A percentile compares a stretch with the other conserved stretches of the same genome.
Evolutionary conservation across 2,329 filamentous ascomycete genomes (phyloP).

Genomic region (Eutypa lata): DNA sequence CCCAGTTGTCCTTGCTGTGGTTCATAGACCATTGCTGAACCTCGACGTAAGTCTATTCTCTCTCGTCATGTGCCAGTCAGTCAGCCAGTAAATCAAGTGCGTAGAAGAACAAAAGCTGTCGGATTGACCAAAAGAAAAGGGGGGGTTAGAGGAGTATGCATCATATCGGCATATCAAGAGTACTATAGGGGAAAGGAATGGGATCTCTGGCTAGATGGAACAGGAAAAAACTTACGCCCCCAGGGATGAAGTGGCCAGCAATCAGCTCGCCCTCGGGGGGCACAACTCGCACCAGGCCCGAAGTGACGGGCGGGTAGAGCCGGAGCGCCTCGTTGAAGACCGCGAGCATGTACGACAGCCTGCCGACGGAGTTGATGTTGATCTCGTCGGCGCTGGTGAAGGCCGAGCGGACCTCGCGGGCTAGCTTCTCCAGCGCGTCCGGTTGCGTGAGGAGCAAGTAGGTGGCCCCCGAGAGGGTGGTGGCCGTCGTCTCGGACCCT

Average conservation of each 20-base stretch:
- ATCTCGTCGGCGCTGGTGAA: slow-evolving; percentile 37
- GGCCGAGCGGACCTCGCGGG: slow-evolving; percentile 34
- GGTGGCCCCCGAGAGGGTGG: slow-evolving; percentile 25
- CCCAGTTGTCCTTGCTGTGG: slow-evolving; percentile 35
- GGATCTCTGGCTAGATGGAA: no score
- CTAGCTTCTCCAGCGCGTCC: slow-evolving; percentile 28
- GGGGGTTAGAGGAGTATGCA: no score
- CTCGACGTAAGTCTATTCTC: slow-evolving; percentile 31
- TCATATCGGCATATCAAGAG: no score
- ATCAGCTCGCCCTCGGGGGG: slow-evolving; percentile 19
- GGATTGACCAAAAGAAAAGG: not conserved
- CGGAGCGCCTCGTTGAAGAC: slow-evolving; percentile 40
- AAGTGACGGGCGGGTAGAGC: slow-evolving; percentile 34
- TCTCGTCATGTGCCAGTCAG: not conserved
- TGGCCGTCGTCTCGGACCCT: slow-evolving; percentile 29
- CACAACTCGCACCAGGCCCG: slow-evolving; percentile 18
- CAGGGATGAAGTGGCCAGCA: slow-evolving; percentile 22
- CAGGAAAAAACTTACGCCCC: slow-evolving; percentile 18
- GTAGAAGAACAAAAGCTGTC: not conserved
- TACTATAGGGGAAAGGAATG: no score
- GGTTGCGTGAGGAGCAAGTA: slow-evolving; percentile 29
- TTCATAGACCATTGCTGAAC: slow-evolving; percentile 36
- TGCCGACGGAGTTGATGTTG: slow-evolving; percentile 27
- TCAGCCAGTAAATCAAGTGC: not conserved
- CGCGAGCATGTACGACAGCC: slow-evolving; percentile 38